Evolutionary conservation across 2,329 filamentous ascomycete species (phyloP).

Genomic region (Niveomyces coronatus): DNA sequence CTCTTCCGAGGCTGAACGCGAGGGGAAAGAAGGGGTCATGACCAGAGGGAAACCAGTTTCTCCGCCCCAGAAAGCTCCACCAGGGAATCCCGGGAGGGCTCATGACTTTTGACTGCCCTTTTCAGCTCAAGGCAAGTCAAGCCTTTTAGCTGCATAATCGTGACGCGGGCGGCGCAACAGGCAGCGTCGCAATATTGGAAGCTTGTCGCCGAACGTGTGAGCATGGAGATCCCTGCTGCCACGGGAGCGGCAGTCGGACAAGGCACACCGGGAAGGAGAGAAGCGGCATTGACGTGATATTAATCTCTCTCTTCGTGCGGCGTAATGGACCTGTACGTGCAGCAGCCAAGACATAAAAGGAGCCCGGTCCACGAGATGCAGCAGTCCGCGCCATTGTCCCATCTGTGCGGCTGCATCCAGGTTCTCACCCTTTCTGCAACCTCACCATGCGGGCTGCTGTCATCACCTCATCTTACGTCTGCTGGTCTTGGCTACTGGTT

Average conservation of each 20-base stretch:
- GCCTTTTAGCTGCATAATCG: slow-evolving; percentile 1
- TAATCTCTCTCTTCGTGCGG: not conserved
- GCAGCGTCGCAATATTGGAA: slow-evolving; percentile 3
- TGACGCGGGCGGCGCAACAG: not conserved
- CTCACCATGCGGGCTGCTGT: not conserved
- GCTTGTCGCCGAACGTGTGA: too few species aligned
- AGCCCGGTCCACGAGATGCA: slow-evolving; percentile 1
- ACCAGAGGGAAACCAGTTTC: slow-evolving; percentile 4
- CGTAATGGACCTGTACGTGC: not conserved
- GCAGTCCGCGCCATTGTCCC: too few species aligned
- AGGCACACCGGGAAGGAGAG: not conserved
- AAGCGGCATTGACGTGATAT: not conserved
- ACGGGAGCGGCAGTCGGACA: not conserved
- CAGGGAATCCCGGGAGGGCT: too few species aligned
- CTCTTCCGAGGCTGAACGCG: too few species aligned
- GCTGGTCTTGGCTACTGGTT: slow-evolving; percentile 2
- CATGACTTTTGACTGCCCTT: too few species aligned
- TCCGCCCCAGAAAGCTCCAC: slow-evolving; percentile 9
- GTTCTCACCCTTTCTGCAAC: not conserved
- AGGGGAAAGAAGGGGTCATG: not conserved
- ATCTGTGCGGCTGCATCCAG: too few species aligned
- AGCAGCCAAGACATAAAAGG: slow-evolving; percentile 2
- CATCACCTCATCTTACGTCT: not conserved
- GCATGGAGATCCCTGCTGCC: too few species aligned
- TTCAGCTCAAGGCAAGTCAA: too few species aligned